Conservation (phyloP, 2,329 filamentous ascomycete genomes). For the Claviceps cyperi region DNA sequence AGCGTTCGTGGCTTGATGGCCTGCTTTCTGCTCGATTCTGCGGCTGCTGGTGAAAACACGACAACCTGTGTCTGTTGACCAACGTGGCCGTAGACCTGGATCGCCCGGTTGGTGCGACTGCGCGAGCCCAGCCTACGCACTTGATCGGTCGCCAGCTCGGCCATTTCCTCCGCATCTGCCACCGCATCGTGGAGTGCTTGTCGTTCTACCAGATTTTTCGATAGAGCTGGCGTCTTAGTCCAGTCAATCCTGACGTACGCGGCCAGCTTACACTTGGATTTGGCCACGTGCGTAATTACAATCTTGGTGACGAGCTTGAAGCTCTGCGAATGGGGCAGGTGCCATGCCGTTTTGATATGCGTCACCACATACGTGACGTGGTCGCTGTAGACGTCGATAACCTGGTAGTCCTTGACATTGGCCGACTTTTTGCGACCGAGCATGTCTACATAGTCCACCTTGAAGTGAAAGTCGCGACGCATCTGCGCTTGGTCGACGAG, state of each 20-base stretch:
- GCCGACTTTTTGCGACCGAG: conserved; percentile 46
- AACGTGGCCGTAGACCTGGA: conserved; percentile 64
- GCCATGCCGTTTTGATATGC: conserved; percentile 56
- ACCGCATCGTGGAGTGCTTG: conserved; percentile 64
- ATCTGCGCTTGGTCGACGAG: conserved; percentile 55
- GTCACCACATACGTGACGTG: conserved; percentile 55
- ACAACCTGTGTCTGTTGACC: conserved; percentile 53
- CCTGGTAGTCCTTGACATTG: conserved; percentile 67
- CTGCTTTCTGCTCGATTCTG: conserved; percentile 36
- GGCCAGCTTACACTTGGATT: conserved; percentile 82
- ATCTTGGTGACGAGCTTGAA: conserved; percentile 82
- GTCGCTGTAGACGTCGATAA: conserved; percentile 70
- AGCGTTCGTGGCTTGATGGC: conserved; percentile 48
- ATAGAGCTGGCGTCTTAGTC: conserved; percentile 50
- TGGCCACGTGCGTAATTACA: conserved; percentile 84
- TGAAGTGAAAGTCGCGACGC: conserved; percentile 68
- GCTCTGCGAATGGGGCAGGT: conserved; percentile 64
- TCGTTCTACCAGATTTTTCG: conserved; percentile 46
- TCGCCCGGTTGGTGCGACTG: conserved; percentile 61
- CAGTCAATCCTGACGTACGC: conserved; percentile 83
- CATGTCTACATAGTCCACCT: conserved; percentile 52
- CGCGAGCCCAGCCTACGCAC: conserved; percentile 60
- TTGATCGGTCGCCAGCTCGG: conserved; percentile 64
- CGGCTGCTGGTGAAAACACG: conserved; percentile 38
- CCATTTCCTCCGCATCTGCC: conserved; percentile 58